Conservation (phyloP, 176 grass and related monocot species). For the Aegilops longissima region DNA sequence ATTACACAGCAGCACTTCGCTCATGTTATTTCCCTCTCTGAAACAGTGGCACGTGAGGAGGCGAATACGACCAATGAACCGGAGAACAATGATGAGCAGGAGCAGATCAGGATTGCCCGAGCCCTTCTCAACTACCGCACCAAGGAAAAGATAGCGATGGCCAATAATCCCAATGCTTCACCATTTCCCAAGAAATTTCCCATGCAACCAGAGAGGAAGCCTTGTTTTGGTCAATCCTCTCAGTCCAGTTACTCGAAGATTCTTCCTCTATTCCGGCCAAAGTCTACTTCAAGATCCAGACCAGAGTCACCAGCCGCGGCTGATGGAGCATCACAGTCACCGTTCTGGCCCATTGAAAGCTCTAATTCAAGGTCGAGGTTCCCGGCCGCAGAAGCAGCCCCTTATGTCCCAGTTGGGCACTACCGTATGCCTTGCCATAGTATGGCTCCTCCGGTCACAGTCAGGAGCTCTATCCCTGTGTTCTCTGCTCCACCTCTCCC, state of each 20-base stretch:
- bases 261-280: slow-evolving; percentile 82
- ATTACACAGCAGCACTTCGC: slow-evolving; percentile 1
- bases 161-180: slow-evolving; percentile 71
- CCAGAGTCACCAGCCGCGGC: slow-evolving; percentile 42
- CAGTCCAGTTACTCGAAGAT: slow-evolving; percentile 86
- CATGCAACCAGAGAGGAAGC: slow-evolving; percentile 61
- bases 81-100: slow-evolving; percentile 91
- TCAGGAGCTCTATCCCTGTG: slow-evolving; percentile 87
- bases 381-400: slow-evolving; percentile 65
- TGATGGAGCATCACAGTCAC: slow-evolving; percentile 40
- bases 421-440: slow-evolving; percentile 69
- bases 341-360: slow-evolving; percentile 28
- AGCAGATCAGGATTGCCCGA: slow-evolving; percentile 93
- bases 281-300: slow-evolving; percentile 63
- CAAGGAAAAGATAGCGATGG: slow-evolving; percentile 96
- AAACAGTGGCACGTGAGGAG: slow-evolving; percentile 70
- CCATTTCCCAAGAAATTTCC: slow-evolving; percentile 98
- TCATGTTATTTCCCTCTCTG: slow-evolving; percentile 38
- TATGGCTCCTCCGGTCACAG: slow-evolving; percentile 92
- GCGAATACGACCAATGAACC: slow-evolving; percentile 70
- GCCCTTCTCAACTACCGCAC: slow-evolving; percentile 90
- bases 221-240: slow-evolving; percentile 51
- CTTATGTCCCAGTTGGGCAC: slow-evolving; percentile 92
- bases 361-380: slow-evolving; percentile 60
- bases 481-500: slow-evolving; percentile 94